Base-by-base conservation (phyloP, 768 basidiomycete genomes). In the Galerina marginata region DNA sequence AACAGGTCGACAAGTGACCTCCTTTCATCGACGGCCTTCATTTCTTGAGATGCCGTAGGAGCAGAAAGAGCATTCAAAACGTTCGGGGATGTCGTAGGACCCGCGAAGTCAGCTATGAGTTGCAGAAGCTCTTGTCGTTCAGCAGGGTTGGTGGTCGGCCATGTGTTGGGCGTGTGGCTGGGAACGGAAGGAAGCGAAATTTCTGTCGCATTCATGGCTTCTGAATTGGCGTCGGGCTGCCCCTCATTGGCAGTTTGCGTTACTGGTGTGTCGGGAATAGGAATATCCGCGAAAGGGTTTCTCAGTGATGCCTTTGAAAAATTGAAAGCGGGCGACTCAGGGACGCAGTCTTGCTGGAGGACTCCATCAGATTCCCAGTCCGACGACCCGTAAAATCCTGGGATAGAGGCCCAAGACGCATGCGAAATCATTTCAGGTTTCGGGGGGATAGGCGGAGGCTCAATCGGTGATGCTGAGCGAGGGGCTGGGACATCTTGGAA, bases 401-500 rank as follows among this genome's bases (percentile, higher is more conserved):
- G 64, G 23, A 67, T 69, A 9, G 65, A 65, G 6, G 64, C 64
- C 64, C 66, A 65, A 6, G 62, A 62, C 2, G 62, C 54, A n/a
- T 62, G 61, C 9, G 60, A 64, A 6, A 69, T 67, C 68, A 67
- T 67, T 50, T 69, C 65, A 38, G 68, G 68, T 45, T 69, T 69
- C 14, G 68, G 67, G 10, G 67, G 64, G 23, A 65, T n/a, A 6
- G 46, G 51, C 2, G 60, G 64, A 25, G 60, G 59, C 44, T 40
- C 44, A 26, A 37, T 44, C 12, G 64, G 49, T 15, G 47, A 25
- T 36, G 44, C 15, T 7, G 54, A 23, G 14, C 20, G 45, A 29
- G 36, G 14, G 26, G 16, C 38, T 42, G 20, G 38, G 23, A 25
- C 11, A 42, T 38, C 2, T 40, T 26, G 6, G 29, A 25, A 20